phyloP scores from a whole-genome alignment of 2,329 filamentous ascomycete genomes.

The Moelleriella libera region DNA sequence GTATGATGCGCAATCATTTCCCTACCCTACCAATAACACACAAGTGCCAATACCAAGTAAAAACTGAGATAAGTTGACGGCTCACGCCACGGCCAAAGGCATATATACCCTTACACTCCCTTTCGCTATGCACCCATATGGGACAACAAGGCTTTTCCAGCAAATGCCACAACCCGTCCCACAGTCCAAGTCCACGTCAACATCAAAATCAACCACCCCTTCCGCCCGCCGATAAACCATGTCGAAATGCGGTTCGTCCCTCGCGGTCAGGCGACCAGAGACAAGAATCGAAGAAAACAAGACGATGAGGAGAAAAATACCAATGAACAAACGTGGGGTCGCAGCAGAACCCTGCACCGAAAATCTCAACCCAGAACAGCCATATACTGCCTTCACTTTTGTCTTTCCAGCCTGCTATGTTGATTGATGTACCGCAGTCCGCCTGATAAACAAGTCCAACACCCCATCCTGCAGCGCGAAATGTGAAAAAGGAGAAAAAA shows the following conservation, averaged over 20 bases:
- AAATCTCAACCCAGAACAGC: slow-evolving; percentile 19
- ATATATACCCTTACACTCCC: slow-evolving; percentile 26
- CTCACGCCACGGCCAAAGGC: slow-evolving; percentile 20
- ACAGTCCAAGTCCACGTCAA: slow-evolving; percentile 8
- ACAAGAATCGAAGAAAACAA: background rate
- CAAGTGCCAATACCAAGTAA: too few relatives aligned
- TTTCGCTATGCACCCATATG: slow-evolving; percentile 28
- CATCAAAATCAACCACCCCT: slow-evolving; percentile 2
- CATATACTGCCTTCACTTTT: slow-evolving; percentile 22
- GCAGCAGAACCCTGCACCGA: slow-evolving; percentile 12
- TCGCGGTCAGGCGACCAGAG: background rate
- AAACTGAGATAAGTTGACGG: slow-evolving; percentile 5
- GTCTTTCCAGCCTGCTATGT: slow-evolving; percentile 19
- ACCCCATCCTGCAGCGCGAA: slow-evolving; percentile 21
- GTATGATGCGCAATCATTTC: too few relatives aligned
- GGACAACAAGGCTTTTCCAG: slow-evolving; percentile 27
- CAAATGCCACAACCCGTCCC: slow-evolving; percentile 16
- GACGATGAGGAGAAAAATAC: slow-evolving; percentile 6
- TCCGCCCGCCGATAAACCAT: background rate
- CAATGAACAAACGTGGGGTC: slow-evolving; percentile 2
- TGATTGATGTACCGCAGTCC: slow-evolving; percentile 17
- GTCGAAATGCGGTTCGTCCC: background rate
- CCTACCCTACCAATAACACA: too few relatives aligned
- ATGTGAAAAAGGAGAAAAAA: slow-evolving; percentile 1
- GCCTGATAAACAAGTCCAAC: slow-evolving; percentile 15